These are phyloP conservation scores for Ogataea hybrid DNA, from an alignment of 1,139 yeast genomes.

Conservation along the genomic window DNA sequence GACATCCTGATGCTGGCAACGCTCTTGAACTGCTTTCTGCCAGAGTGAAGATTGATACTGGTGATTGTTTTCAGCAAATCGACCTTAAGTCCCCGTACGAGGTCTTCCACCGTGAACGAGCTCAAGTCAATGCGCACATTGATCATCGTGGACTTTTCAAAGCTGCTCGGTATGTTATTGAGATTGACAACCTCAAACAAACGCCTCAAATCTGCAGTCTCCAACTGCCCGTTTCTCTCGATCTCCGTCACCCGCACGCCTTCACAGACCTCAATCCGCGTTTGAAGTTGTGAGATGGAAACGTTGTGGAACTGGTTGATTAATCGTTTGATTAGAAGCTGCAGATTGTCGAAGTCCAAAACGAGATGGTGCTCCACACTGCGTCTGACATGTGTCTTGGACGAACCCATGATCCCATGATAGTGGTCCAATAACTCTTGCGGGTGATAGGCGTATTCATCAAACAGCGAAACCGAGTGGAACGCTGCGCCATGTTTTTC, in stretches of 20 bases:
- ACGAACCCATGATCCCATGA: slow-evolving; percentile 8
- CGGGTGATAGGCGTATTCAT: slow-evolving; percentile 27
- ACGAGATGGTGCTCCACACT: slow-evolving; percentile 20
- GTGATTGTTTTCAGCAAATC: slow-evolving; percentile 13
- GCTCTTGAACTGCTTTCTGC: slow-evolving; percentile 1
- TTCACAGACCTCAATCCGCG: slow-evolving; percentile 16
- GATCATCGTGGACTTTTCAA: slow-evolving; percentile 22
- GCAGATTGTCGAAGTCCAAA: slow-evolving; percentile 23
- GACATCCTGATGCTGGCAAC: slow-evolving; percentile 15
- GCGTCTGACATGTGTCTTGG: neutral
- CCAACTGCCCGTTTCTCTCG: slow-evolving; percentile 19
- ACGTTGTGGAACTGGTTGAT: slow-evolving; percentile 20
- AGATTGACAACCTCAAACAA: slow-evolving; percentile 5
- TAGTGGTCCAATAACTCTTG: slow-evolving; percentile 19
- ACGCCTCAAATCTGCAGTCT: neutral
- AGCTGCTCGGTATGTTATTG: slow-evolving; percentile 16
- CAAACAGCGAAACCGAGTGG: slow-evolving; percentile 24
- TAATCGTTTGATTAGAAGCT: slow-evolving; percentile 7
- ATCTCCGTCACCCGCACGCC: slow-evolving; percentile 21
- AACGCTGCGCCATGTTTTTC: slow-evolving; percentile 21
- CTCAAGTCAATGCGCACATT: slow-evolving; percentile 21
- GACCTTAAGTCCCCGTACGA: slow-evolving; percentile 17
- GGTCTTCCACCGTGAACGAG: slow-evolving; percentile 10
- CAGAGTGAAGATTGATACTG: slow-evolving; percentile 3
- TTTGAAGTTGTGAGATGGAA: slow-evolving; percentile 17